These are phyloP conservation scores for Epichloe festucae DNA, from an alignment of 2,329 filamentous ascomycete species.

Conservation along the genomic window DNA sequence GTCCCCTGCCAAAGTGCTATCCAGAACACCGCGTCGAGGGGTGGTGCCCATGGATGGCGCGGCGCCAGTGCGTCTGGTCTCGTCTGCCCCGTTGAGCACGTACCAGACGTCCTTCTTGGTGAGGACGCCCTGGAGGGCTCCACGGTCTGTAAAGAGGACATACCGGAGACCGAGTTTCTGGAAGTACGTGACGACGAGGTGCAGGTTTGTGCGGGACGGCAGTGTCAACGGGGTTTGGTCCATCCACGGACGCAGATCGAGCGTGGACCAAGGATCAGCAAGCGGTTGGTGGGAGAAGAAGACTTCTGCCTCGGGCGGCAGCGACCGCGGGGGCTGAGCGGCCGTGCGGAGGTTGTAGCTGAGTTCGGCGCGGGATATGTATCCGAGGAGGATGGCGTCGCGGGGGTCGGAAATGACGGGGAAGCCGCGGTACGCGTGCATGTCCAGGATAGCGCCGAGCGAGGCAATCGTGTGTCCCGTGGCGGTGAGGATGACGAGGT, in stretches of 20 bases:
- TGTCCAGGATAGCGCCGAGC: conserved; percentile 56
- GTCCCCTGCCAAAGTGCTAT: neutral
- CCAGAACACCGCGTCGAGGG: neutral
- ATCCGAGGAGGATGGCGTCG: conserved; percentile 72
- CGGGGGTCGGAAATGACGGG: conserved; percentile 72
- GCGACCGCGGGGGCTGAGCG: conserved; percentile 42
- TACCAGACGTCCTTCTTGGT: conserved; percentile 99
- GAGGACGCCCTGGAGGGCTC: conserved; percentile 68
- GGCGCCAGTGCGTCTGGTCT: conserved; percentile 34
- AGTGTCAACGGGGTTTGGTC: conserved; percentile 94
- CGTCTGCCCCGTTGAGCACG: conserved; percentile 67
- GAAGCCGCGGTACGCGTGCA: conserved; percentile 77
- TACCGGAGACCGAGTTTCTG: conserved; percentile 87
- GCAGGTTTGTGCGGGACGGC: conserved; percentile 60
- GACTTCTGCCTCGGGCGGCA: conserved; percentile 60
- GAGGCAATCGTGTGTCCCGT: conserved; percentile 76
- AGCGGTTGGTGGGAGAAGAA: conserved; percentile 78
- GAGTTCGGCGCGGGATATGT: conserved; percentile 86
- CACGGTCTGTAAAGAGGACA: conserved; percentile 73
- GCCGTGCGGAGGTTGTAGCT: conserved; percentile 56
- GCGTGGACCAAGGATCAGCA: conserved; percentile 60
- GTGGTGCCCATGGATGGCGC: conserved; percentile 4
- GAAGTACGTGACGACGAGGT: conserved; percentile 85
- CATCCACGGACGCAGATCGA: conserved; percentile 96
- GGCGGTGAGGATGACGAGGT: conserved; percentile 76